phyloP scores from a whole-genome alignment of 129 eudicot genomes.

The Heracleum sosnowskyi region DNA sequence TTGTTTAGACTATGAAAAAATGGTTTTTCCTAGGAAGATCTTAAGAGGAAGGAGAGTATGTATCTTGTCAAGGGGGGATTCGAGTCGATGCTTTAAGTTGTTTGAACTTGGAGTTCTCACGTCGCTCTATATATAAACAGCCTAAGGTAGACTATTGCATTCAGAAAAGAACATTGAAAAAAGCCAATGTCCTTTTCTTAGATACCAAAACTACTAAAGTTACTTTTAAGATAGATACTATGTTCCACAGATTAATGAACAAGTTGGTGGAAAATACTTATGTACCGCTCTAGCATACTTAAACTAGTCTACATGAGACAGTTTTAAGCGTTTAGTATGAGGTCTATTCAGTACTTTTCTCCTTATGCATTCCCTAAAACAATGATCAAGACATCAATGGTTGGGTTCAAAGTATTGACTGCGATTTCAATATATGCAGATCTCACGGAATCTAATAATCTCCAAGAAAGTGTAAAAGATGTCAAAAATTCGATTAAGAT shows the following conservation, averaged over 20 bases:
- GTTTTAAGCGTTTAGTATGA: constrained; percentile 7
- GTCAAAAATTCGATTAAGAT: constrained; percentile 14
- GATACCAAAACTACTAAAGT: constrained; percentile 57
- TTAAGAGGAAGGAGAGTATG: constrained; percentile 1
- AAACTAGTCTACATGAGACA: constrained; percentile 11
- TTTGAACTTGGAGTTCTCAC: constrained; percentile 25
- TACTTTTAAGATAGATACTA: constrained; percentile 35
- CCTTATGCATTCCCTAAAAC: neutral
- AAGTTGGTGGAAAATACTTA: constrained; percentile 26
- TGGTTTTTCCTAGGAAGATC: neutral
- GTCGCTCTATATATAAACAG: constrained; percentile 46
- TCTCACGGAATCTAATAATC: constrained; percentile 16
- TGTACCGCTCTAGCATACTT: constrained; percentile 11
- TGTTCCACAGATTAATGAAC: constrained; percentile 24
- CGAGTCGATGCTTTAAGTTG: constrained; percentile 25
- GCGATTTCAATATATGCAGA: constrained; percentile 22
- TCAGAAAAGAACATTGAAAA: constrained; percentile 44
- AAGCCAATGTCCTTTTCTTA: constrained; percentile 32
- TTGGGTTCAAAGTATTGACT: constrained; percentile 17
- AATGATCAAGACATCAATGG: constrained; percentile 15
- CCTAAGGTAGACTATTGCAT: constrained; percentile 23
- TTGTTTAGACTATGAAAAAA: neutral
- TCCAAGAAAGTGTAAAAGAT: constrained; percentile 21
- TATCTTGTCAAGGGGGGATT: constrained; percentile 6
- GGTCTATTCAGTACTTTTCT: neutral